A percentile compares a stretch with the other conserved stretches of the same genome.
Evolutionary conservation across 768 basidiomycete species (phyloP).

Genomic region (Lactarius sp.): DNA sequence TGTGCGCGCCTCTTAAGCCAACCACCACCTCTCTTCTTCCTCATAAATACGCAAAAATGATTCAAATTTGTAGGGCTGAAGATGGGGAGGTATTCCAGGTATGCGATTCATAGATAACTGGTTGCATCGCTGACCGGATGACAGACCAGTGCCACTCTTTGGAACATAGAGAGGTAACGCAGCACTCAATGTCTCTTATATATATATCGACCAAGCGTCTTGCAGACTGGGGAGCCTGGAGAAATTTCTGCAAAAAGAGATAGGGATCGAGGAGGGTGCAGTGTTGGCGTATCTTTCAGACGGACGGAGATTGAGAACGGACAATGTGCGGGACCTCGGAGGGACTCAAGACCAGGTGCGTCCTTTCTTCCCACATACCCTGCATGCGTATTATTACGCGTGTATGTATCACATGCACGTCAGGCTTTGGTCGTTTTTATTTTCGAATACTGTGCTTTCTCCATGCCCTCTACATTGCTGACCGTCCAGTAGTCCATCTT

Average conservation of each 20-base stretch:
- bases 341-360: slow-evolving; percentile 71
- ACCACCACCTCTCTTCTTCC: slow-evolving; percentile 2
- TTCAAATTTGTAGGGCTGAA: slow-evolving; percentile 41
- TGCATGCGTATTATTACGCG: not conserved
- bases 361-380: slow-evolving; percentile 3
- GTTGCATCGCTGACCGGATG: slow-evolving; percentile 4
- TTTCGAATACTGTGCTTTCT: not conserved
- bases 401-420: not conserved
- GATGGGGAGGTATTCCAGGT: slow-evolving; percentile 38
- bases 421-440: not conserved
- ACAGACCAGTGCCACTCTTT: slow-evolving; percentile 56
- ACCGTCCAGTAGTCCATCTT: slow-evolving; percentile 52
- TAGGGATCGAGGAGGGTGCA: slow-evolving; percentile 62
- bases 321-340: slow-evolving; percentile 71
- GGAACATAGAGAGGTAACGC: slow-evolving; percentile 71
- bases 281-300: slow-evolving; percentile 77
- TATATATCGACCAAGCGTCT: slow-evolving; percentile 16
- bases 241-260: slow-evolving; percentile 63
- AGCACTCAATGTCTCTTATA: not conserved
- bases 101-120: not conserved
- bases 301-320: slow-evolving; percentile 63
- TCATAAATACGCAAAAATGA: slow-evolving; percentile 27
- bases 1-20: not conserved
- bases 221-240: slow-evolving; percentile 64
- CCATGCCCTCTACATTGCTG: not conserved